Conservation (phyloP, 352 stramenopile species). For the Pythium periplocum region DNA sequence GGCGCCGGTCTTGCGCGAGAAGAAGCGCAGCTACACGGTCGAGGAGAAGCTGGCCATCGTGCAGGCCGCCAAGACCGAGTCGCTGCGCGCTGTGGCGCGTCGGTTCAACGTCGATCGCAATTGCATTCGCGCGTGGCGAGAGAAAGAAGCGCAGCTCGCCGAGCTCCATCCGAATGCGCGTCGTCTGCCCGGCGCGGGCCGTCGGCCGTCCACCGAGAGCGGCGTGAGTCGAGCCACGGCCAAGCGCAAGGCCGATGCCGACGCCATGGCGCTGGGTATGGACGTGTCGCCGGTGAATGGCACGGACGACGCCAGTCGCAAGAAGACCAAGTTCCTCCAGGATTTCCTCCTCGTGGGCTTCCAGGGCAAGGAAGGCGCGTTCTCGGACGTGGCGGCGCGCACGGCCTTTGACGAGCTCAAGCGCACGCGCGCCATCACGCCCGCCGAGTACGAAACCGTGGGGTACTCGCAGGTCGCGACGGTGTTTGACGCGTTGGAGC, state of each 20-base stretch:
- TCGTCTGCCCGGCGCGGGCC: conserved; percentile 48
- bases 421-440: conserved; percentile 29
- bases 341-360: conserved; percentile 62
- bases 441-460: conserved; percentile 53
- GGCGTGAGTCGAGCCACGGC: conserved; percentile 1
- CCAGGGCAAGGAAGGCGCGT: conserved; percentile 66
- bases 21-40: conserved; percentile 77
- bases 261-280: neutral
- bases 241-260: conserved; percentile 19
- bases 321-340: conserved; percentile 17
- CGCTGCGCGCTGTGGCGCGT: conserved; percentile 44
- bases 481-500: conserved; percentile 52
- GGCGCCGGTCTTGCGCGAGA: conserved; percentile 15
- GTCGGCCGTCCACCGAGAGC: conserved; percentile 21
- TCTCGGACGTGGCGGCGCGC: conserved; percentile 59
- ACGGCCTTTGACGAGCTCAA: conserved; percentile 56
- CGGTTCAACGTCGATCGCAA: conserved; percentile 72
- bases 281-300: neutral
- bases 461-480: conserved; percentile 48
- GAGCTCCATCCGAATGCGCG: conserved; percentile 49
- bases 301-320: conserved; percentile 1
- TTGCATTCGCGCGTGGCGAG: conserved; percentile 60
- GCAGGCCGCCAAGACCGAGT: conserved; percentile 43
- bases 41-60: conserved; percentile 68
- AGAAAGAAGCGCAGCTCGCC: conserved; percentile 54